Evolutionary conservation across 352 stramenopile species (phyloP).

Genomic region (Globisporangium cystogenes): DNA sequence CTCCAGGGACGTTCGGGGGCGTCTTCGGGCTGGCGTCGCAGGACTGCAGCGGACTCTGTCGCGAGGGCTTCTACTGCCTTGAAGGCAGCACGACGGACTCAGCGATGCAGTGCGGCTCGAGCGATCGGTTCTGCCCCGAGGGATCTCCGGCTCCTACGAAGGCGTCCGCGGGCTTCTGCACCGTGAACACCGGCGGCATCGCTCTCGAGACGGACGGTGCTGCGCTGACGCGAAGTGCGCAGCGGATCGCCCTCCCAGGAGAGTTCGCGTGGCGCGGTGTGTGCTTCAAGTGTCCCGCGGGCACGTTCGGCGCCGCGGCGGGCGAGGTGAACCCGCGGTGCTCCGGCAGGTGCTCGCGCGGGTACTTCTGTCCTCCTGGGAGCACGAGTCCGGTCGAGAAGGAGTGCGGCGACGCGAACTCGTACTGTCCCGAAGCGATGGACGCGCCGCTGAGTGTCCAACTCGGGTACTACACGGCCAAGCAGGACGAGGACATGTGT

Average conservation of each 20-base stretch:
- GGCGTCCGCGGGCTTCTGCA: conserved; percentile 28
- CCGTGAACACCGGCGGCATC: conserved; percentile 5
- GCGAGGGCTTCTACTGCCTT: conserved; percentile 36
- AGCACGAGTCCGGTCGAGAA: conserved; percentile 35
- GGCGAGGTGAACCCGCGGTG: conserved; percentile 46
- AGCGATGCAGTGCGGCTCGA: conserved; percentile 15
- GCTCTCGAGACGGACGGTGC: background rate
- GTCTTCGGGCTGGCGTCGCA: conserved; percentile 15
- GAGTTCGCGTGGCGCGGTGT: conserved; percentile 54
- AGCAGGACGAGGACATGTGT: conserved; percentile 21
- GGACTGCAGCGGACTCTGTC: conserved; percentile 35
- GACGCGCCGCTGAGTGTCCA: conserved; percentile 17
- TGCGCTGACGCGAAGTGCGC: conserved; percentile 17
- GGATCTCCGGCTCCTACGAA: conserved; percentile 11
- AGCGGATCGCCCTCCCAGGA: conserved; percentile 29
- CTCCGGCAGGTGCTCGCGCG: conserved; percentile 43
- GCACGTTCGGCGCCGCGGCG: conserved; percentile 36
- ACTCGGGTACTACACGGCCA: conserved; percentile 48
- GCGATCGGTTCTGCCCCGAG: conserved; percentile 28
- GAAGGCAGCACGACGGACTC: conserved; percentile 14
- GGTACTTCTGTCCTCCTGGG: conserved; percentile 62
- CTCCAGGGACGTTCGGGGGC: conserved; percentile 54
- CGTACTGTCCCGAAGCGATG: conserved; percentile 43
- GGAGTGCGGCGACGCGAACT: conserved; percentile 39
- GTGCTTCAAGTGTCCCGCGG: conserved; percentile 61